phyloP scores from a whole-genome alignment of 306 rosid genomes.

The Castanospermum australe region DNA sequence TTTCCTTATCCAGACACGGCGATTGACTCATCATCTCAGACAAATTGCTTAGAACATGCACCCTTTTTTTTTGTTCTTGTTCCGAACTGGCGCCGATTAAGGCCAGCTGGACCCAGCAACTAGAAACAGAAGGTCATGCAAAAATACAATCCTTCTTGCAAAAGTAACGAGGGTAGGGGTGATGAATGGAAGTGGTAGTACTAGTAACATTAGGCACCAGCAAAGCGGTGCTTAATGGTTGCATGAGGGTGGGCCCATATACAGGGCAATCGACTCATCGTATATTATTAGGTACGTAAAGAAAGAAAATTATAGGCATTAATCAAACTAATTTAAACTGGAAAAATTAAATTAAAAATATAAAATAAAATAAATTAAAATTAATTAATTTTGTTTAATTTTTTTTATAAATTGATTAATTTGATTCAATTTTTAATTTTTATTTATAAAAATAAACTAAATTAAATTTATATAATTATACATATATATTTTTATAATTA shows the following conservation, averaged over 20 bases:
- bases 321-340: too few relatives aligned
- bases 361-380: too few relatives aligned
- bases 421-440: too few relatives aligned
- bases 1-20: constrained; percentile 3
- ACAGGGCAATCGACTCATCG: background rate
- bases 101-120: constrained; percentile 16
- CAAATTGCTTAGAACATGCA: constrained; percentile 4
- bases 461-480: too few relatives aligned
- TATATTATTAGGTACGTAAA: too few relatives aligned
- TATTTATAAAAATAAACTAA: too few relatives aligned
- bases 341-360: too few relatives aligned
- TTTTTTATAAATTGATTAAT: too few relatives aligned
- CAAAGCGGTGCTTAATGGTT: background rate
- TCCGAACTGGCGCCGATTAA: constrained; percentile 27
- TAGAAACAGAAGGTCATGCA: background rate
- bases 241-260: background rate
- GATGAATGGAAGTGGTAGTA: background rate
- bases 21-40: constrained; percentile 27
- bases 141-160: background rate
- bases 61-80: background rate
- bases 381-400: too few relatives aligned
- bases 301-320: too few relatives aligned
- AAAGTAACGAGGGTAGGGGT: background rate
- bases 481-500: too few relatives aligned
- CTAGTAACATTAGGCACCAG: background rate